Evolutionary conservation across 257 asterid species (phyloP).

Genomic region (Scutellaria baicalensis): DNA sequence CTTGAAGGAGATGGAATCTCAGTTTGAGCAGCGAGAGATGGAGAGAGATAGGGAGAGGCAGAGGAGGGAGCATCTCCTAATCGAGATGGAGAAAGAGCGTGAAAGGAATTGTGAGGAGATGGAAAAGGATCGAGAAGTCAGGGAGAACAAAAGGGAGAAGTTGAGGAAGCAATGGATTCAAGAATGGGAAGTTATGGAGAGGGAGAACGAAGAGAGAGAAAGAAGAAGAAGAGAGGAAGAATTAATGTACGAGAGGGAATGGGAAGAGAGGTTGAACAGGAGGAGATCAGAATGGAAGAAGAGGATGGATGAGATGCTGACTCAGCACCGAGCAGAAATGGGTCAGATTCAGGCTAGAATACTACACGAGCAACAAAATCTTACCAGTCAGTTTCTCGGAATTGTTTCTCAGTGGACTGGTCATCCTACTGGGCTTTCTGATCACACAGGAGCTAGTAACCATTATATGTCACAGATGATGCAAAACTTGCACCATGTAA

Average conservation of each 20-base stretch:
- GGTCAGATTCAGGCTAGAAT: conserved; percentile 75
- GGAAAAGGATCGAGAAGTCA: conserved; percentile 51
- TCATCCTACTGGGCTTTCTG: conserved; percentile 62
- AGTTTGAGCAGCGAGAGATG: conserved; percentile 63
- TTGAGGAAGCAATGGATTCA: conserved; percentile 56
- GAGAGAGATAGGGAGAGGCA: conserved; percentile 70
- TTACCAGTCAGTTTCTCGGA: conserved; percentile 77
- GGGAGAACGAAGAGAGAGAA: conserved; percentile 65
- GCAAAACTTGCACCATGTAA: conserved; percentile 82
- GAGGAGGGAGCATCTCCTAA: conserved; percentile 47
- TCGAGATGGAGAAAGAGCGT: conserved; percentile 58
- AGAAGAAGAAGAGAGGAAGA: conserved; percentile 67
- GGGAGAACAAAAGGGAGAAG: conserved; percentile 43
- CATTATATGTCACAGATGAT: conserved; percentile 94
- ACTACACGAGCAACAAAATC: conserved; percentile 82
- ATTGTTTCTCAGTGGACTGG: conserved; percentile 87
- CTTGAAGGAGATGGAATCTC: conserved; percentile 70
- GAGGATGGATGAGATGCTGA: conserved; percentile 65
- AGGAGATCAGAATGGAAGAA: conserved; percentile 86
- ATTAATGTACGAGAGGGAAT: conserved; percentile 52
- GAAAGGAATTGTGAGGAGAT: conserved; percentile 59
- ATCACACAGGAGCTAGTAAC: conserved; percentile 68
- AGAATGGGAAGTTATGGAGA: conserved; percentile 79
- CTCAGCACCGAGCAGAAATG: conserved; percentile 80
- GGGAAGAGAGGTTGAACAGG: conserved; percentile 67